Base-by-base conservation (phyloP, 108 stramenopile species). In the Schizochytrium sp. region DNA sequence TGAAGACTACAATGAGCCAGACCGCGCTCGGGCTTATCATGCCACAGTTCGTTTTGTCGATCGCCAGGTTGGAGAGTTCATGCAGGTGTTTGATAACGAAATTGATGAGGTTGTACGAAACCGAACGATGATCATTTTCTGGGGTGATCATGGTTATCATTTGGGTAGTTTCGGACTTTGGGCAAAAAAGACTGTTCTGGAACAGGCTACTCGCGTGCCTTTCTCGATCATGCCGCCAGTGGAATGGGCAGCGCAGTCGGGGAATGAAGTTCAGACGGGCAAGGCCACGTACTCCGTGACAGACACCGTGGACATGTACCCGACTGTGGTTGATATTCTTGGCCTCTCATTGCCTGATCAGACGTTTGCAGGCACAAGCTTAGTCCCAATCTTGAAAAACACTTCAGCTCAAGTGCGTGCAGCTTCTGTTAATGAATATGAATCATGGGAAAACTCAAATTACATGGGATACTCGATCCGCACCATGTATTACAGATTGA, bases 141-240 rank as follows among this genome's bases (percentile, higher is more conserved):
- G 76, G 76, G 76, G 76, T 53, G 76, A 83, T 40, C 76, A 83
- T 53, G 76, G 76, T 53, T 83, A 55, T 28, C 76, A 83, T 40
- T 53, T 83, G 15, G 76, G 76, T 47, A 53, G 55, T 28, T 53
- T n/a, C 15, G 53, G 53, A 10, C 47, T 83, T 7, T 83, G 8
- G 4, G 76, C 50, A 10, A 83, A 83, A 53, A 83, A 83, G 47
- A 83, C 76, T 5, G 76, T 83, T 40, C 40, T 38, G 10, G 76
- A 83, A 2, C 76, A 83, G 1, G 76, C 76, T 1, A 83, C 76
- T 5, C 76, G 76, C n/a, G 76, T 83, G 10, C 76, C 76, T 10
- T n/a, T 40, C 17, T 47, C 28, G 1, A 55, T 83, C 2, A 40
- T 83, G 12, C 76, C 76, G 47, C 15, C 76, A 47, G 28, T 55